phyloP scores from a whole-genome alignment of 1,284 basidiomycete genomes.

The Leccinum pseudoinsigne region DNA sequence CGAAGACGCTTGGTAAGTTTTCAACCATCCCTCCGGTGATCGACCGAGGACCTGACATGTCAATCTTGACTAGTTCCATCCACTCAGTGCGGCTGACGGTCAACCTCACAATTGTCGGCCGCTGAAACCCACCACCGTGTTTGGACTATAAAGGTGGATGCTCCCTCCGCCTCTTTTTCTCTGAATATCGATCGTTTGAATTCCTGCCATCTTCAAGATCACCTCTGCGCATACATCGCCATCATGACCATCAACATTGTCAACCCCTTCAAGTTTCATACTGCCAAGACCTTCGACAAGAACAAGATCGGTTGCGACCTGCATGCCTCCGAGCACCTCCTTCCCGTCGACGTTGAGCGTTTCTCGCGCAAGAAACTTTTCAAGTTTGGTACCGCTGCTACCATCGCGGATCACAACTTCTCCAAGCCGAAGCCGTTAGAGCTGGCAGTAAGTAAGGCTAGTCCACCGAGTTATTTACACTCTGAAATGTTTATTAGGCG shows the following conservation, averaged over 20 bases:
- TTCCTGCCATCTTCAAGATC: constrained; percentile 1
- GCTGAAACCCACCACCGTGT: constrained; percentile 11
- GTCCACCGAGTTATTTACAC: not conserved
- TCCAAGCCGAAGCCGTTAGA: constrained; percentile 3
- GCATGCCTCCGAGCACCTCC: not conserved
- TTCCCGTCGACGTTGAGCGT: not conserved
- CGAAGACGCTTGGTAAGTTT: constrained; percentile 7
- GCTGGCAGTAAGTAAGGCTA: constrained; percentile 9
- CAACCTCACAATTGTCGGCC: constrained; percentile 5
- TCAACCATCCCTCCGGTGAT: constrained; percentile 1
- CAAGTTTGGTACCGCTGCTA: constrained; percentile 11
- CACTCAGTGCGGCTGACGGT: constrained; percentile 19
- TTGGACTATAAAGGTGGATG: constrained; percentile 12
- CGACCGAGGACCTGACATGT: not conserved
- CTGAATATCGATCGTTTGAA: constrained; percentile 4
- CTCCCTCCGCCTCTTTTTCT: not conserved
- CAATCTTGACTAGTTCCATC: constrained; percentile 3
- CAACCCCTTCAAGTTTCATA: constrained; percentile 20
- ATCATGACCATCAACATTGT: constrained; percentile 18
- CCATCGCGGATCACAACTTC: not conserved
- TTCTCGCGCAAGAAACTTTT: constrained; percentile 6
- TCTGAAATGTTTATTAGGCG: not conserved
- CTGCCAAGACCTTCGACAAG: constrained; percentile 7
- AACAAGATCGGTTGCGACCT: constrained; percentile 1
- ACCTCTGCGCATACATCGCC: constrained; percentile 5